Base-by-base conservation (phyloP, 1,284 basidiomycete genomes). In the Lentinula novae-zelandiae region DNA sequence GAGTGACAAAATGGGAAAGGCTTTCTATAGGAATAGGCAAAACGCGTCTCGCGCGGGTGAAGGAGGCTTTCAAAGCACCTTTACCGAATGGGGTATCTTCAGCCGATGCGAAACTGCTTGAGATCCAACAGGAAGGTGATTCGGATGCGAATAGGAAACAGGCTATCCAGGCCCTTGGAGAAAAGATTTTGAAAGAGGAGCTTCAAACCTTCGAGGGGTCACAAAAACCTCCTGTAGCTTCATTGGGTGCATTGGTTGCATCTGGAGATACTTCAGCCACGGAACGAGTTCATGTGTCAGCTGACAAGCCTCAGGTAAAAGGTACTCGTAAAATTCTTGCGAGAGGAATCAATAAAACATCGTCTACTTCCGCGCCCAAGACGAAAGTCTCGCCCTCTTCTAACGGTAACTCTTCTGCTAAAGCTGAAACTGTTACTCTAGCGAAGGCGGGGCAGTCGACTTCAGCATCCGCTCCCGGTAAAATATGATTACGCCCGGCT, bases 1-100 rank as follows among this genome's bases (percentile, higher is more conserved):
- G 92, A 68, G 86, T 90, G 17, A 86, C 90, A 59, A 82, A 85
- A 58, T 94, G 93, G 86, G 87, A 92, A 67, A 78, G 87, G 62
- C 78, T 86, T 57, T 85, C 88, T 17, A 65, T 92, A 15, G 87
- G 90, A 0, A 77, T 89, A 58, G 90, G 88, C 0, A 70, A 75
- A 61, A 73, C 74, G 65, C 75, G 78, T 68, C 65, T 81, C 60
- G 75, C 54, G 22, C 54, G 57, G 13, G 20, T 58, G 51, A 53
- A 76, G 60, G 70, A 71, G 44, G 76, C 80, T 15, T 66, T 68
- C 66, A 64, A 70, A 51, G 65, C 67, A 22, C 48, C 61, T 75
- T 63, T 65, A 71, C 2, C 64, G 40, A 57, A 58, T 12, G 57
- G 48, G 6, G 38, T 51, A 9, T 50, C 38, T 31, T 27, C 22